Evolutionary conservation across 768 basidiomycete species (phyloP).

Genomic region (Mycena polygramma): DNA sequence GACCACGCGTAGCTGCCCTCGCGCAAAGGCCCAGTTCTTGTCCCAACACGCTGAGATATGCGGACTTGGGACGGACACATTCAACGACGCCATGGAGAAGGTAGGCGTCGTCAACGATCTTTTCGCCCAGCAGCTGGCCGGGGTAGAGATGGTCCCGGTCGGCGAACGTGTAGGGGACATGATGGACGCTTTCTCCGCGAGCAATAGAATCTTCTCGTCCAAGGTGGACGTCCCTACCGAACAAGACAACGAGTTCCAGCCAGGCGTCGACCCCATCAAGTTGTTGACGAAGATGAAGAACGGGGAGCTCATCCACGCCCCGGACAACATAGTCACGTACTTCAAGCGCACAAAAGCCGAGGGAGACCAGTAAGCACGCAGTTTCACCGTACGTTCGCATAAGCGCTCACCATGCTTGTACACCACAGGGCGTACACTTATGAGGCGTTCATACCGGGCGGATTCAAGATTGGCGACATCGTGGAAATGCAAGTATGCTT

Average conservation of each 20-base stretch:
- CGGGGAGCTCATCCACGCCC: neutral
- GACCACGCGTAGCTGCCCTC: no score
- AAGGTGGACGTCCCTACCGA: neutral
- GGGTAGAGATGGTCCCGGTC: neutral
- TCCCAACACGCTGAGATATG: neutral
- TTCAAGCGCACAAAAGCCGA: neutral
- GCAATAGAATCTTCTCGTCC: neutral
- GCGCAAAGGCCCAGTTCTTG: neutral
- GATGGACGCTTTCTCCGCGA: neutral
- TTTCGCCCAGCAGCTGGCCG: neutral
- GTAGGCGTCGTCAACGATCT: neutral
- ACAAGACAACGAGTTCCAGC: neutral
- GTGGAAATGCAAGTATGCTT: neutral
- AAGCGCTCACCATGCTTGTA: no score
- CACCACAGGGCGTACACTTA: neutral
- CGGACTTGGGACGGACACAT: neutral
- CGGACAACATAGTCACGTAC: neutral
- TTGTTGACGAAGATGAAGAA: neutral
- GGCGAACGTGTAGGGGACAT: neutral
- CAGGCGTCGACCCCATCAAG: neutral
- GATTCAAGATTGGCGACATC: neutral
- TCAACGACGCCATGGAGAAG: neutral
- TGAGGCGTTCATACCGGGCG: neutral
- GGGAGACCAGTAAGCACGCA: neutral
- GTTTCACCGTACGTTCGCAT: no score